Conservation (phyloP, 2,329 filamentous ascomycete species). For the Sclerotinia borealis region DNA sequence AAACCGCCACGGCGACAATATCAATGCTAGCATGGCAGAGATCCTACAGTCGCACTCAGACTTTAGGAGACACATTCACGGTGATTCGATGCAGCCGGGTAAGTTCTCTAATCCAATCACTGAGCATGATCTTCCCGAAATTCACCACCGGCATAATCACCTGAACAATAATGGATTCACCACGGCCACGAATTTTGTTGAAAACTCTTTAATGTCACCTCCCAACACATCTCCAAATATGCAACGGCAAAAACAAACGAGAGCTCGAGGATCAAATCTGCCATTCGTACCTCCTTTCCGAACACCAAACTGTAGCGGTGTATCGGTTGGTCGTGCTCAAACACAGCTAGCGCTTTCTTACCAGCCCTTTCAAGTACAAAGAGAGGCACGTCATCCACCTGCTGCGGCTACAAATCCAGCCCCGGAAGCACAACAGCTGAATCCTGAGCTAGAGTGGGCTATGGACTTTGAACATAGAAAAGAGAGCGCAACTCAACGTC, state of each 20-base stretch:
- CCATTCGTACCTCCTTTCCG: conserved; percentile 25
- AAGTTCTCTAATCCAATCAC: neutral
- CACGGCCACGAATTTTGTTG: conserved; percentile 21
- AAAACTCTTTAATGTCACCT: conserved; percentile 16
- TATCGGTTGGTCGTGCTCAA: conserved; percentile 17
- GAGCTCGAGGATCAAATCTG: conserved; percentile 17
- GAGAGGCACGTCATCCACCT: neutral
- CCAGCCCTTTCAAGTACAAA: conserved; percentile 5
- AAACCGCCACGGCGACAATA: neutral
- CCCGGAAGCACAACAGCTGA: conserved; percentile 6
- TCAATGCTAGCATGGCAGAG: neutral
- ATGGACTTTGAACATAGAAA: conserved; percentile 33
- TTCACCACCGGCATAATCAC: neutral
- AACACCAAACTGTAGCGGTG: neutral
- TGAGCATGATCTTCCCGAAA: neutral
- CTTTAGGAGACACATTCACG: neutral
- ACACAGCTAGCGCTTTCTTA: conserved; percentile 12
- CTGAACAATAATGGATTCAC: conserved; percentile 22
- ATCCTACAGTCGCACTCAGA: neutral
- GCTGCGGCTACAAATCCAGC: neutral
- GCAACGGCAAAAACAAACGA: conserved; percentile 2
- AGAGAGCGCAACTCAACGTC: conserved; percentile 26
- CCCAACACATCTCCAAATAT: conserved; percentile 9
- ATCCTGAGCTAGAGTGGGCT: conserved; percentile 28
- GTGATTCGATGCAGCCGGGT: neutral